Conservation (phyloP, 139 green algal species). For the Eudorina sp. region DNA sequence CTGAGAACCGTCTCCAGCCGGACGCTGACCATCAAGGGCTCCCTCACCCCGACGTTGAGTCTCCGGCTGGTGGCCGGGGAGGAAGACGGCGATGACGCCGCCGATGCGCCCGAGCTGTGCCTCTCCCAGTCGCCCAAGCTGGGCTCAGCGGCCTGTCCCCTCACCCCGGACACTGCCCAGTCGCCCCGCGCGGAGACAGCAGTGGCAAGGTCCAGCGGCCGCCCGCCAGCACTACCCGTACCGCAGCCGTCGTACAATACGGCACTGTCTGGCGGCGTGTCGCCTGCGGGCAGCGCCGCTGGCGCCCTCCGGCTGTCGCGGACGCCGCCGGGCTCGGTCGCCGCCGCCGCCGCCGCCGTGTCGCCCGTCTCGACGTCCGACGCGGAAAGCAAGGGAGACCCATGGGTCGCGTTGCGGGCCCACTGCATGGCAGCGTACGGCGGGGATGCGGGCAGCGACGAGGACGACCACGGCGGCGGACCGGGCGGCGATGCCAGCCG, state of each 20-base stretch:
- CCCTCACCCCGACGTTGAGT: no score
- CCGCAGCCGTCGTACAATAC: no score
- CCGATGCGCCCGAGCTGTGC: neutral
- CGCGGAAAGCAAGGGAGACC: neutral
- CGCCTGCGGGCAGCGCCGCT: neutral
- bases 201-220: no score
- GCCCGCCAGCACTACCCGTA: no score
- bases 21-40: neutral
- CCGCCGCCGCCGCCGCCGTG: neutral
- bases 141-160: neutral
- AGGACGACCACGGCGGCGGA: neutral
- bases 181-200: no score
- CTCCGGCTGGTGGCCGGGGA: neutral
- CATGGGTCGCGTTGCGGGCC: neutral
- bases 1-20: neutral
- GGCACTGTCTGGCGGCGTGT: no score
- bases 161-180: neutral
- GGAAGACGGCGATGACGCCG: neutral
- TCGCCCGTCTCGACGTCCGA: neutral
- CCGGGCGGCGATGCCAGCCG: neutral
- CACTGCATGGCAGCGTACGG: slow-evolving; percentile 6
- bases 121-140: neutral
- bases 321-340: no score
- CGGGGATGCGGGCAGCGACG: neutral
- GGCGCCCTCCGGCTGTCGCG: no score